Conservation (phyloP, 495 filamentous ascomycete species). For the Clavariopsis aquatica region DNA sequence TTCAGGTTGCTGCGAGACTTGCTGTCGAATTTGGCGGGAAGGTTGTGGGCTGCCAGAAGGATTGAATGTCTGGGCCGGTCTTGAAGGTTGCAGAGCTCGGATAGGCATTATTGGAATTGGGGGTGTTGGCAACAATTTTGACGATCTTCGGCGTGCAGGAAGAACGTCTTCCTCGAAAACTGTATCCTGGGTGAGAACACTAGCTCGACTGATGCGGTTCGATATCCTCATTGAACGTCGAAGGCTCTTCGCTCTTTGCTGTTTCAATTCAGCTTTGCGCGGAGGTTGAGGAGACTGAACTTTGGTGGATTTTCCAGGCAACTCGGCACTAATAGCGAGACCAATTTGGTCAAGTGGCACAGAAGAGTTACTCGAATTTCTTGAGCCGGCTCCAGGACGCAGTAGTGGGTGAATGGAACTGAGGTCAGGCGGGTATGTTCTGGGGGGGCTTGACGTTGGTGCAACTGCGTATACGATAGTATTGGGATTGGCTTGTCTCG, state of each 20-base stretch:
- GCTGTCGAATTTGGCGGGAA: neutral
- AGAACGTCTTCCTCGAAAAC: slow-evolving; percentile 37
- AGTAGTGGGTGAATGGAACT: slow-evolving; percentile 23
- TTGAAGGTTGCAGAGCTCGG: slow-evolving; percentile 30
- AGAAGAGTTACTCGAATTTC: slow-evolving; percentile 5
- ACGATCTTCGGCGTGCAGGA: slow-evolving; percentile 21
- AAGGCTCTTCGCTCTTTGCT: slow-evolving; percentile 21
- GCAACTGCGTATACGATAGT: slow-evolving; percentile 3
- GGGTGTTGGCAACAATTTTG: slow-evolving; percentile 20
- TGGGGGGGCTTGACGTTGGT: neutral
- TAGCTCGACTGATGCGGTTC: slow-evolving; percentile 16
- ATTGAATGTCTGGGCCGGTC: neutral
- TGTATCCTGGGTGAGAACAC: slow-evolving; percentile 30
- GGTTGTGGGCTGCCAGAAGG: neutral
- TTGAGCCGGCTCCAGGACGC: slow-evolving; percentile 10
- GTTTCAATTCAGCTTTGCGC: neutral
- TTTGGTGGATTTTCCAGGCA: slow-evolving; percentile 16
- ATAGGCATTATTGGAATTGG: slow-evolving; percentile 32
- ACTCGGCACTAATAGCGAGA: slow-evolving; percentile 35
- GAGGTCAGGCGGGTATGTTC: neutral
- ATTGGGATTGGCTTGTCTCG: slow-evolving; percentile 1
- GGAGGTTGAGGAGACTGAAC: slow-evolving; percentile 5
- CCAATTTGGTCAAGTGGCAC: slow-evolving; percentile 34
- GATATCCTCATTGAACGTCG: neutral
- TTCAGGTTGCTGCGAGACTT: slow-evolving; percentile 12